These are phyloP conservation scores for Dictyostelium firmibasis DNA, from an alignment of 78 protist species.

Conservation along the genomic window DNA sequence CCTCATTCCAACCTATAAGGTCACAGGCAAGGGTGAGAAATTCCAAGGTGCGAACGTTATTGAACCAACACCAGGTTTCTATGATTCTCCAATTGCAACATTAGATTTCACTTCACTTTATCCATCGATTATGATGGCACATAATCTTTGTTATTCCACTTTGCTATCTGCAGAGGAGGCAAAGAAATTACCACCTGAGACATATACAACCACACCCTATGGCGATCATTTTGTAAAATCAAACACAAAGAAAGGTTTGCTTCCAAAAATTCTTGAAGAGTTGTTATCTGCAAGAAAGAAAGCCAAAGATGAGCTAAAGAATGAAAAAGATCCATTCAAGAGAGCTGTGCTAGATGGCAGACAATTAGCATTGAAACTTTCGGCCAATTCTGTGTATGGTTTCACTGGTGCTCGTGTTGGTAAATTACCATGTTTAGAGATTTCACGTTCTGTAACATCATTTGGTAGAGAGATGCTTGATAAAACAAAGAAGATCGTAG, in stretches of 20 bases:
- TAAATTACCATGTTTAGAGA: conserved; percentile 97
- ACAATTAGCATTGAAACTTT: conserved; percentile 99
- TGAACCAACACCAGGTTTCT: conserved; percentile 93
- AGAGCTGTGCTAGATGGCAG: conserved; percentile 97
- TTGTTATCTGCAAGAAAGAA: conserved; percentile 97
- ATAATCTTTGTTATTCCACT: conserved; percentile 99
- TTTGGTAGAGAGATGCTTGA: conserved; percentile 99
- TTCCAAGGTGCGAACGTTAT: conserved; percentile 94
- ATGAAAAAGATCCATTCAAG: conserved; percentile 95
- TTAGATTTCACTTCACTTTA: conserved; percentile 99
- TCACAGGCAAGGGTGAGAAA: conserved; percentile 63
- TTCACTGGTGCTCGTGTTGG: conserved; percentile 99
- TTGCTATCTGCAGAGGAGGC: conserved; percentile 64
- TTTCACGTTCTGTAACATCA: conserved; percentile 96
- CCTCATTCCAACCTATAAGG: conserved; percentile 89
- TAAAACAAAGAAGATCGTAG: conserved; percentile 93
- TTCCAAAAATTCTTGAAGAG: conserved; percentile 97
- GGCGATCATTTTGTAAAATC: conserved; percentile 89
- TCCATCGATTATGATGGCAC: conserved; percentile 99
- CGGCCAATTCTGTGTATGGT: conserved; percentile 99
- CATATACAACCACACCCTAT: conserved; percentile 84
- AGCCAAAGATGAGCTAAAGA: conserved; percentile 95
- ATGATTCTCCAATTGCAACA: conserved; percentile 97
- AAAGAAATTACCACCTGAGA: conserved; percentile 11
- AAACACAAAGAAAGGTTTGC: conserved; percentile 90